Evolutionary conservation across 768 basidiomycete genomes (phyloP), one percentile per base, ranked within the genome.

Genomic region (Boletus subparvulus): DNA sequence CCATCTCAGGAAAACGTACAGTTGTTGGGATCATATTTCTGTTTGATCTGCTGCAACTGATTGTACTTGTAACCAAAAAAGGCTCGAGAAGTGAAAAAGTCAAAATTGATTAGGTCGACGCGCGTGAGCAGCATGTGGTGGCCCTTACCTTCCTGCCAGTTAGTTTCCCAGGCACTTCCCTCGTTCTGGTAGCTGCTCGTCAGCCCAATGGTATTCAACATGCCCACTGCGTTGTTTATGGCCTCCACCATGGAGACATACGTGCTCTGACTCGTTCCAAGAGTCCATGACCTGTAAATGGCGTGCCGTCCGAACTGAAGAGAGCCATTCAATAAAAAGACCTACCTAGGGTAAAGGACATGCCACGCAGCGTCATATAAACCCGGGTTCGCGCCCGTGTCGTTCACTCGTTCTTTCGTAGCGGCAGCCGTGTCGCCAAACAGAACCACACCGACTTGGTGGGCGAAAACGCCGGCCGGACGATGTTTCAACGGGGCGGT

Each of bases 11-110:
- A n/a, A n/a, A n/a, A n/a, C n/a, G n/a, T n/a, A 60, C 59, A 65
- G n/a, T 59, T 57, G 6, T 17, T 13, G 6, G 58, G 53, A 26
- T 65, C 63, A 12, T 62, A 65, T 16, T 41, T 54, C 24, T 50
- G 54, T 30, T 59, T 62, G 10, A 65, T 65, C 17, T 45, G 30
- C 6, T 54, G 55, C 9, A 65, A 10, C 0, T 12, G 21, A 10
- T 36, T 9, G 45, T 65, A 65, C 36, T 65, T 65, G 55, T 60
- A 62, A 6, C 61, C 58, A 37, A 65, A 61, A 39, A 64, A 64
- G 14, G 55, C 59, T 63, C 9, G 13, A 28, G 26, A 39, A 6
- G 24, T 36, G n/a, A 37, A 2, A 2, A 14, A 35, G 16, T 12
- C 21, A 13, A 28, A 24, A 13, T 33, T 21, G 21, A 43, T 43